phyloP scores from a whole-genome alignment of 495 filamentous ascomycete species.

The Penicillium canescens region DNA sequence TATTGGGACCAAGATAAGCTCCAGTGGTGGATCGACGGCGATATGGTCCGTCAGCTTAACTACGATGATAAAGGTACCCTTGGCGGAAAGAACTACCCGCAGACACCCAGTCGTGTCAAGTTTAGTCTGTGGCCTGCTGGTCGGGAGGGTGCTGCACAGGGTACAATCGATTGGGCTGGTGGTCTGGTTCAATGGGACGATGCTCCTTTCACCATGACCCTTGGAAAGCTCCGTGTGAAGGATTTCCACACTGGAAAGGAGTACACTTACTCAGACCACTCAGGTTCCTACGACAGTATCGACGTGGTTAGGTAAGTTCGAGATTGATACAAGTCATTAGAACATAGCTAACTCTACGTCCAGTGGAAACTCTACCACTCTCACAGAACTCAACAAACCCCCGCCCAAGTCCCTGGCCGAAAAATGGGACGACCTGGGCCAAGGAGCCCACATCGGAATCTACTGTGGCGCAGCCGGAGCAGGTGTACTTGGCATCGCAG shows the following conservation, averaged over 20 bases:
- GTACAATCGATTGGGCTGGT: constrained; percentile 39
- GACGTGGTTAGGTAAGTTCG: constrained; percentile 51
- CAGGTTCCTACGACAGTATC: constrained; percentile 39
- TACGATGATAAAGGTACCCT: constrained; percentile 48
- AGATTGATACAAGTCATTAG: background rate
- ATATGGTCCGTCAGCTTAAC: constrained; percentile 64
- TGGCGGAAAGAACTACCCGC: constrained; percentile 73
- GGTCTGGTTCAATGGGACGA: constrained; percentile 66
- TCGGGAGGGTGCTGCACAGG: constrained; percentile 56
- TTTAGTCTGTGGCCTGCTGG: constrained; percentile 83
- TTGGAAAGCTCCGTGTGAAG: constrained; percentile 44
- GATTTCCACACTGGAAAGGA: constrained; percentile 40
- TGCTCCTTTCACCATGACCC: constrained; percentile 71
- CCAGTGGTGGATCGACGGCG: constrained; percentile 79
- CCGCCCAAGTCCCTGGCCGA: constrained; percentile 48
- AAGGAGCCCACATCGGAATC: constrained; percentile 58
- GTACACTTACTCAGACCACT: constrained; percentile 39
- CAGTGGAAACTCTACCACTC: constrained; percentile 59
- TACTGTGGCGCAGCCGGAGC: constrained; percentile 52
- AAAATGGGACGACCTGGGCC: constrained; percentile 59
- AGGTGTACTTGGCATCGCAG: constrained; percentile 48
- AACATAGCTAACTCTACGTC: background rate
- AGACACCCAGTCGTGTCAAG: constrained; percentile 83
- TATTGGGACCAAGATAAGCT: constrained; percentile 79
- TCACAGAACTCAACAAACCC: constrained; percentile 29